Conservation (phyloP, 2,329 filamentous ascomycete species). For the Pestalotiopsis sp. region DNA sequence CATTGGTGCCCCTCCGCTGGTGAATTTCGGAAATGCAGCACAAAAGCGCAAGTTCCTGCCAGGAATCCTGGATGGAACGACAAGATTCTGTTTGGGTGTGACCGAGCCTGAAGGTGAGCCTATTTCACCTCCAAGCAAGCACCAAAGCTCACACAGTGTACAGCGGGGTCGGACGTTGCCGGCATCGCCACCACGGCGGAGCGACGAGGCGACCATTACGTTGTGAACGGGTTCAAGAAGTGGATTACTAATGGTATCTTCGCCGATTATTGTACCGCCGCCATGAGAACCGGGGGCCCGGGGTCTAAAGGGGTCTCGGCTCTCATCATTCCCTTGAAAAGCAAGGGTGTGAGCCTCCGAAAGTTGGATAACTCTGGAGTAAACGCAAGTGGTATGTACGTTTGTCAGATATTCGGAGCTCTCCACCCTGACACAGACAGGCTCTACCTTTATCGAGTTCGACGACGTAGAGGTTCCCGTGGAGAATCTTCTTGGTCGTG, state of each 20-base stretch:
- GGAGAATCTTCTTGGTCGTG: slow-evolving; percentile 51
- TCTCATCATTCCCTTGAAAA: slow-evolving; percentile 50
- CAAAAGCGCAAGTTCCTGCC: slow-evolving; percentile 20
- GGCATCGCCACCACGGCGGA: slow-evolving; percentile 19
- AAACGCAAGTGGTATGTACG: neutral
- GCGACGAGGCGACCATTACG: slow-evolving; percentile 37
- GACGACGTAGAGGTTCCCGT: slow-evolving; percentile 55
- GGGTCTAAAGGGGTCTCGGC: slow-evolving; percentile 54
- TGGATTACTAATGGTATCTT: slow-evolving; percentile 63
- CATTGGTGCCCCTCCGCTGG: neutral
- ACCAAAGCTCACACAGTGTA: neutral
- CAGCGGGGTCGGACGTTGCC: slow-evolving; percentile 20
- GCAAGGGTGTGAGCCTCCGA: slow-evolving; percentile 48
- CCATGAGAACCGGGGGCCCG: slow-evolving; percentile 54
- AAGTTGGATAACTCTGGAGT: slow-evolving; percentile 46
- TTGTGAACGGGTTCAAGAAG: slow-evolving; percentile 65
- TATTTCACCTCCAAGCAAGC: neutral
- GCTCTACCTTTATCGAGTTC: slow-evolving; percentile 55
- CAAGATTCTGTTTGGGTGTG: slow-evolving; percentile 25
- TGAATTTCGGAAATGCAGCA: neutral
- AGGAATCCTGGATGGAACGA: slow-evolving; percentile 40
- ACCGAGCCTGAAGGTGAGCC: slow-evolving; percentile 19
- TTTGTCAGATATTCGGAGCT: slow-evolving; percentile 28
- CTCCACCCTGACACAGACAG: slow-evolving; percentile 62
- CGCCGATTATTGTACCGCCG: slow-evolving; percentile 47